Evolutionary conservation across 108 stramenopile species (phyloP), one percentile per base, ranked within the genome.

Genomic region (Aurantiochytrium sp.): DNA sequence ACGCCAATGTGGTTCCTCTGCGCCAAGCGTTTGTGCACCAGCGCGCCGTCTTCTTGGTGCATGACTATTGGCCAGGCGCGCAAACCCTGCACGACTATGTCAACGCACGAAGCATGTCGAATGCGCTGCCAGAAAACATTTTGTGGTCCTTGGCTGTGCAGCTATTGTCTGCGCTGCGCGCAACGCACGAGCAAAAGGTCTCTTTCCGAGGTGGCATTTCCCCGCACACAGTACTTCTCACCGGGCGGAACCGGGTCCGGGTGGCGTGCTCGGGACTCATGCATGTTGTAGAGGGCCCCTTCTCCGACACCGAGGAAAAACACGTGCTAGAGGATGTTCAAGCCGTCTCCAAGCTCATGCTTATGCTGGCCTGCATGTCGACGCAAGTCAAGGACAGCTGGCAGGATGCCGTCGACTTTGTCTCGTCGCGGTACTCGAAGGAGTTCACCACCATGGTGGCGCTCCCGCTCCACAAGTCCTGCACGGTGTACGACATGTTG

Each of bases 251-350:
- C 59, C 91, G 93, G 14, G 72, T 92, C 29, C 93, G 93, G 44
- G n/a, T 93, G 4, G 69, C 89, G 88, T 87, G 93, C 87, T 89
- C 83, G 4, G 93, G 93, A 14, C 88, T 93, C 58, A 47, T 89
- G 44, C 91, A 94, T 47, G 92, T 92, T 3, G 73, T 94, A 45
- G 93, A 94, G 89, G 88, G 43, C 72, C 92, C 92, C 29, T 64
- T 90, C 0, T 91, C 90, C 89, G 43, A 89, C 58, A 58, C 90
- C 5, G 90, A 88, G 60, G 92, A 92, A 16, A 88, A 88, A 44
- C 93, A 93, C 23, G 16, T 35, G 64, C 57, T 44, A 58, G 90
- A 89, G 57, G 93, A 93, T 49, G 57, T 93, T 64, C 47, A 25
- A 16, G 89, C 58, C 47, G 90, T 93, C 42, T 91, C 91, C 5